These are phyloP conservation scores for Gypsophila paniculata DNA, from an alignment of 179 eudicot species.

Conservation along the genomic window DNA sequence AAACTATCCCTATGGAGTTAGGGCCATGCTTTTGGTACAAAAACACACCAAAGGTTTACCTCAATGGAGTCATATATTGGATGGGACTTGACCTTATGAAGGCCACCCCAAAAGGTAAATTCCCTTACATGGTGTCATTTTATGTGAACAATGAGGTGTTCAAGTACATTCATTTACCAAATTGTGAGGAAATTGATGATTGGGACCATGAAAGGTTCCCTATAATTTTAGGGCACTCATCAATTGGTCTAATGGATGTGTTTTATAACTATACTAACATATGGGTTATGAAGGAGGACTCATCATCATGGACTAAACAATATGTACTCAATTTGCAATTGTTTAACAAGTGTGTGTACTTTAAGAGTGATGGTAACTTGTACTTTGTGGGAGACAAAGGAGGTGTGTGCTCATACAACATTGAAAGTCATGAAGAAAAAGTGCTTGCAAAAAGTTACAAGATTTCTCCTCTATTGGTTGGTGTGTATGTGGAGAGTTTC, in stretches of 20 bases:
- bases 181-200: not conserved
- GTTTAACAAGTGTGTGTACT: not conserved
- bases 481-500: slow-evolving; percentile 14
- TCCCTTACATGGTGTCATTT: slow-evolving; percentile 23
- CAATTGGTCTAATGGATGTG: slow-evolving; percentile 15
- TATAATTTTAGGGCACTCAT: not conserved
- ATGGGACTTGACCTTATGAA: not conserved
- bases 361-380: slow-evolving; percentile 17
- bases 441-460: slow-evolving; percentile 22
- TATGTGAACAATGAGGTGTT: slow-evolving; percentile 14
- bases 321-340: slow-evolving; percentile 5
- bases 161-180: slow-evolving; percentile 8
- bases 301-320: slow-evolving; percentile 15
- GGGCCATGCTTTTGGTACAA: slow-evolving; percentile 16
- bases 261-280: slow-evolving; percentile 15
- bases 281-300: slow-evolving; percentile 9
- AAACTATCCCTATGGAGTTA: not conserved
- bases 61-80: slow-evolving; percentile 21
- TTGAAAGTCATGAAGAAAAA: slow-evolving; percentile 4
- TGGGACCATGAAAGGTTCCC: slow-evolving; percentile 14
- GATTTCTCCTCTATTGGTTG: slow-evolving; percentile 2
- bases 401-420: slow-evolving; percentile 21
- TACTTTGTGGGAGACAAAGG: slow-evolving; percentile 1
- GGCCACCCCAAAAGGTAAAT: slow-evolving; percentile 5
- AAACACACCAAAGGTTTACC: slow-evolving; percentile 12